Evolutionary conservation across 2,329 filamentous ascomycete species (phyloP).

Genomic region (Botrytis sinoallii): DNA sequence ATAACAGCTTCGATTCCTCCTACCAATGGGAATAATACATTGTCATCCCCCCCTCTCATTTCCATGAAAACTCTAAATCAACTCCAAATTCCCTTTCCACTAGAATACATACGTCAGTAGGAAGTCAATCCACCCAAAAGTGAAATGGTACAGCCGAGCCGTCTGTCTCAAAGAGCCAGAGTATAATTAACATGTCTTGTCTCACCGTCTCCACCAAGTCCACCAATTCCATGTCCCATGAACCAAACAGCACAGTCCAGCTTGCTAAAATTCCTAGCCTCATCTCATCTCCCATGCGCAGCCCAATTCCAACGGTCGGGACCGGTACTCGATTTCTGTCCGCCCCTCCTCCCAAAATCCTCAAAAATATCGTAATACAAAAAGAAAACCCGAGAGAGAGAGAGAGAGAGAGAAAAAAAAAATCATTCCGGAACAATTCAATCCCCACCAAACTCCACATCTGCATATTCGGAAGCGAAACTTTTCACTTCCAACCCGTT

Average conservation of each 20-base stretch:
- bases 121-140: neutral
- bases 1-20: neutral
- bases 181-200: neutral
- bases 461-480: conserved; percentile 4
- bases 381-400: neutral
- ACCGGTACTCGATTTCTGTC: neutral
- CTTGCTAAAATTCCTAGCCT: neutral
- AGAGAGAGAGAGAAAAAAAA: too few relatives aligned
- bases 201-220: neutral
- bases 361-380: neutral
- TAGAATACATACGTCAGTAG: neutral
- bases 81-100: neutral
- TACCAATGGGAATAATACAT: neutral
- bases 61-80: neutral
- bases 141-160: neutral
- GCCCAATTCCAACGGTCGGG: neutral
- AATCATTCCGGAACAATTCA: neutral
- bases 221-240: neutral
- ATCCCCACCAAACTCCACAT: neutral
- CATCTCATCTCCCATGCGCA: neutral
- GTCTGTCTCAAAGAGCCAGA: neutral
- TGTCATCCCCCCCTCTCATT: neutral
- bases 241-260: neutral
- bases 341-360: too few relatives aligned
- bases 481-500: neutral